Base-by-base conservation (phyloP, 2,329 filamentous ascomycete species). In the Juglanconis sp. region DNA sequence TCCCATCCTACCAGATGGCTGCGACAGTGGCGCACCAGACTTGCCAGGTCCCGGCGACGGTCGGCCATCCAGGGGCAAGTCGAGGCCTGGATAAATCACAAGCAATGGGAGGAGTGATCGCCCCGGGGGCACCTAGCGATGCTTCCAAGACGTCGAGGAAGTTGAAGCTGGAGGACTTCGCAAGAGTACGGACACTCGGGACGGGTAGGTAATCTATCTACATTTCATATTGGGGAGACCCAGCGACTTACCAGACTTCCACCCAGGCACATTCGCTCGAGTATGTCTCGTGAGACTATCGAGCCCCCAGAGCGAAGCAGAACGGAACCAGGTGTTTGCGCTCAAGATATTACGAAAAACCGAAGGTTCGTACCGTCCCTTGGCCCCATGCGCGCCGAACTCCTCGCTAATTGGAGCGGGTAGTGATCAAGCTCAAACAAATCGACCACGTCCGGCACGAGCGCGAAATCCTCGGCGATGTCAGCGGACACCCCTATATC, bases 371-470 rank as follows among this genome's bases (percentile, higher is more conserved):
- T 11, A 13, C 49, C 10, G 15, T 5, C 40, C 24, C 17, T 30
- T 36, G 55, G 55, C 62, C 63, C 55, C 54, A 59, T 36, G 63
- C 24, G 10, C 17, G 13, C 53, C 30, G 15, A 3, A 7, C 34
- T 10, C 32, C n/a, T 40, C 6, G 24, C 57, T 63, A 17, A 63
- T 42, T 32, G 35, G 24, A 17, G 11, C 49, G n/a, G 53, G 52
- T 69, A 84, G 88, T 95, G 49, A 89, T 95, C 72, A 88, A 88
- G 65, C 82, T 94, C 60, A 94, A 94, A 79, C 91, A 95, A 71
- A 87, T 94, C 66, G 90, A 94, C 75, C 91, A 95, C 74, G 90
- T 94, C 57, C 88, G 89, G 63, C 90, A 93, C 74, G 91, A 95
- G 79, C 88, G 90, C 67, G 84, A 87, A 64, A 88, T 94, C 66